Base-by-base conservation (phyloP, 2,329 filamentous ascomycete genomes). In the Colletotrichum navitas region DNA sequence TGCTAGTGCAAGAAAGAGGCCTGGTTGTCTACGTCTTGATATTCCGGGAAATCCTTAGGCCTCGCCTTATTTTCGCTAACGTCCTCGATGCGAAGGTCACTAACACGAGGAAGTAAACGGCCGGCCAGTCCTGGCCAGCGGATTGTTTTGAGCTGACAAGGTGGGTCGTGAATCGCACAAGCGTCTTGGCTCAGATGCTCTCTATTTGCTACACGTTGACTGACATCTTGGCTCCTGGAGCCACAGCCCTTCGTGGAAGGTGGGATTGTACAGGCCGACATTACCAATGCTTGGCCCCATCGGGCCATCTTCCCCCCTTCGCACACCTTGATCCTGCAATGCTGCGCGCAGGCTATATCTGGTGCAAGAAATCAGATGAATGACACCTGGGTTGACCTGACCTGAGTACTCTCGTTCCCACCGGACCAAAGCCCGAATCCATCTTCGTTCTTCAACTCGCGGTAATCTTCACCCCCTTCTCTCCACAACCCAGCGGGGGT, bases 401-500 rank as follows among this genome's bases (percentile, higher is more conserved):
- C 16, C 41, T 5, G 6, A 21, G 14, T 41, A 18, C 14, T 43
- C 24, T 24, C 21, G 32, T 66, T 36, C 26, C 26, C 32, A 47
- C 18, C 32, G 26, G n/a, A 47, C 56, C 56, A 56, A 45, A n/a
- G 41, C 10, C n/a, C 32, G 36, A 7, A 51, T 59, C 29, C 52
- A 26, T 21, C 32, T 21, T 18, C 16, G 26, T 55, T 52, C 34
- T 65, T 71, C 59, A 26, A 56, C 26, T 51, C 51, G 65, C 65
- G 39, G 6, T 16, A 36, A 21, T 36, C 32, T 12, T 45, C 11
- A 5, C 26, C 14, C 24, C 24, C 4, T 51, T 51, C 51, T 54
- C 65, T 26, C 52, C 64, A 59, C 65, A 68, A 34, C 12, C 51
- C 34, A 24, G 58, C 68, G 61, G 66, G 61, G 26, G 34, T 51